Evolutionary conservation across 768 basidiomycete genomes (phyloP).

Genomic region (Suillus hirtellus): DNA sequence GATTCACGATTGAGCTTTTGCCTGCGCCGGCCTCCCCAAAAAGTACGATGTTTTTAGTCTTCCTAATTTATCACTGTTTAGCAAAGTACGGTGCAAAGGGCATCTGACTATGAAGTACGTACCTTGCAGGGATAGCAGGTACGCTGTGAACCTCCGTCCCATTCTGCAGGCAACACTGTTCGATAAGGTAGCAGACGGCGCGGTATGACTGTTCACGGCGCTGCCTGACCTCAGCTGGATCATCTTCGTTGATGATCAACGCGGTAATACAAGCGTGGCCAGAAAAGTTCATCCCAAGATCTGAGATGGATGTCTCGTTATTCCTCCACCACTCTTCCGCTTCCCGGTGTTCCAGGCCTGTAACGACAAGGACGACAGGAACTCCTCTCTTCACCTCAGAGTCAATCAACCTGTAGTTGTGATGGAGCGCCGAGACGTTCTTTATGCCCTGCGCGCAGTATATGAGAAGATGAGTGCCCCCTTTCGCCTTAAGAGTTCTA

Average conservation of each 20-base stretch:
- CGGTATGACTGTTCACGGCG: constrained; percentile 12
- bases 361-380: constrained; percentile 34
- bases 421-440: constrained; percentile 13
- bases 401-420: constrained; percentile 27
- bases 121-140: neutral
- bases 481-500: constrained; percentile 22
- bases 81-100: neutral
- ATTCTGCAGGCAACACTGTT: neutral
- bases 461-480: constrained; percentile 32
- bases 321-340: constrained; percentile 39
- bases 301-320: constrained; percentile 33
- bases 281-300: constrained; percentile 36
- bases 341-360: constrained; percentile 35
- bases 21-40: constrained; percentile 40
- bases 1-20: constrained; percentile 27
- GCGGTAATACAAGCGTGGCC: constrained; percentile 39
- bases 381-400: constrained; percentile 30
- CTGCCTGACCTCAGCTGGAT: neutral
- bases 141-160: too few relatives aligned
- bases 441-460: constrained; percentile 34
- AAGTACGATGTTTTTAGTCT: constrained; percentile 26
- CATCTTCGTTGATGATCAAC: neutral
- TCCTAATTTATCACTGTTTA: neutral
- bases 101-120: neutral
- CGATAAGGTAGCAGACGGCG: constrained; percentile 6